phyloP scores from a whole-genome alignment of 805 yeast species.

The Metschnikowia cubensis region DNA sequence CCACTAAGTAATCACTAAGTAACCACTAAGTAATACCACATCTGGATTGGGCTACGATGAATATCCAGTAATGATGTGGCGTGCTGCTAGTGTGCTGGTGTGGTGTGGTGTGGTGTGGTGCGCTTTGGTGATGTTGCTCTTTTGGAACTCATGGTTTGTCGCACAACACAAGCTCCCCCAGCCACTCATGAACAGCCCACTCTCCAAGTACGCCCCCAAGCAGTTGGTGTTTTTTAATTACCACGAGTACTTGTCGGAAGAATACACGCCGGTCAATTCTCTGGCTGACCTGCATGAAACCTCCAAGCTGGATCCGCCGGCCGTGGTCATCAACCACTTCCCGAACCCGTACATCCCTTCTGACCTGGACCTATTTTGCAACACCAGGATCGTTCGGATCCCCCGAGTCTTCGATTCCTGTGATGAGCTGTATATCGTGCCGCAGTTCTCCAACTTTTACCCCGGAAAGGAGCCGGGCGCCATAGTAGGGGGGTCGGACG shows the following conservation, averaged over 20 bases:
- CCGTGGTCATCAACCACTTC: constrained; percentile 57
- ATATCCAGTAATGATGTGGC: too few species aligned
- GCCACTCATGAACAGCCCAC: constrained; percentile 18
- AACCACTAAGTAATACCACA: too few species aligned
- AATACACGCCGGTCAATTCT: background rate
- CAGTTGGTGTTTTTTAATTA: constrained; percentile 52
- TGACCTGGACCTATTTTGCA: constrained; percentile 23
- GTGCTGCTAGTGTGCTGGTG: too few species aligned
- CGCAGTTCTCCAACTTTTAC: constrained; percentile 49
- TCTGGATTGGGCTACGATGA: too few species aligned
- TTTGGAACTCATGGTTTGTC: background rate
- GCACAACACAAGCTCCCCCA: background rate
- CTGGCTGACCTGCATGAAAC: constrained; percentile 15
- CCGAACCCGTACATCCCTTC: constrained; percentile 50
- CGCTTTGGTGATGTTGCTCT: too few species aligned
- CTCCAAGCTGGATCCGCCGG: constrained; percentile 6
- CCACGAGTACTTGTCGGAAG: constrained; percentile 50
- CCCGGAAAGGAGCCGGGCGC: constrained; percentile 72
- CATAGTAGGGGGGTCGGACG: constrained; percentile 16
- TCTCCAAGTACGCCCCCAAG: constrained; percentile 20
- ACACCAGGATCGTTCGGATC: constrained; percentile 59
- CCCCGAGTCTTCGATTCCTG: constrained; percentile 47
- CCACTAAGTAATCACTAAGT: too few species aligned
- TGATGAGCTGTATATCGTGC: constrained; percentile 37
- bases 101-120: too few species aligned